Evolutionary conservation across 495 filamentous ascomycete species (phyloP).

Genomic region (Aspergillus campestris): DNA sequence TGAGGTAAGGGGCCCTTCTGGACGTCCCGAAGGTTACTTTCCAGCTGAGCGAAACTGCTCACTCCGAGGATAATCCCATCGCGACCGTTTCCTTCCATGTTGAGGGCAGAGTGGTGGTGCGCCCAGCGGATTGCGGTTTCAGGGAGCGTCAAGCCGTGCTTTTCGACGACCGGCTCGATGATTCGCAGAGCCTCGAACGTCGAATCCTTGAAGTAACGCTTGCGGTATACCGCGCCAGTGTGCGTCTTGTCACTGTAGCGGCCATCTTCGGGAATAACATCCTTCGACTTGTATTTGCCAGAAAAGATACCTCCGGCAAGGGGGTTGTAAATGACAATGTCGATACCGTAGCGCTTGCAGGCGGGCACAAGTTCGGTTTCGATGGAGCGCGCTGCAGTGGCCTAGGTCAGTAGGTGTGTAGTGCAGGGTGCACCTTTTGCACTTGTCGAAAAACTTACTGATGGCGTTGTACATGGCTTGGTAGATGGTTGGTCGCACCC

Average conservation of each 20-base stretch:
- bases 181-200: conserved; percentile 69
- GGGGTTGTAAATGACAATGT: conserved; percentile 90
- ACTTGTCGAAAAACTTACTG: conserved; percentile 29
- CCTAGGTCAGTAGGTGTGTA: conserved; percentile 56
- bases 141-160: conserved; percentile 69
- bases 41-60: conserved; percentile 63
- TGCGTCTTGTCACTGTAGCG: conserved; percentile 53
- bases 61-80: conserved; percentile 82
- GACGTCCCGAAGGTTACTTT: conserved; percentile 63
- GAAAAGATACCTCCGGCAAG: conserved; percentile 76
- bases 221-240: conserved; percentile 59
- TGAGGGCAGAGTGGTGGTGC: conserved; percentile 71
- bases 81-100: conserved; percentile 57
- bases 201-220: conserved; percentile 70
- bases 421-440: conserved; percentile 50
- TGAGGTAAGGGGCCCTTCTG: conserved; percentile 85
- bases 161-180: conserved; percentile 64
- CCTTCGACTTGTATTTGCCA: conserved; percentile 71
- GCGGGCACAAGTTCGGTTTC: conserved; percentile 73
- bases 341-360: conserved; percentile 76
- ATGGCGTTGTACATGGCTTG: conserved; percentile 60
- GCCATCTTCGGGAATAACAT: conserved; percentile 53
- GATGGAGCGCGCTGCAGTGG: conserved; percentile 51
- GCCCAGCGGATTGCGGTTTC: conserved; percentile 80
- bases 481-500: conserved; percentile 55